phyloP scores from a whole-genome alignment of 768 basidiomycete genomes.

The Auricularia sp. region DNA sequence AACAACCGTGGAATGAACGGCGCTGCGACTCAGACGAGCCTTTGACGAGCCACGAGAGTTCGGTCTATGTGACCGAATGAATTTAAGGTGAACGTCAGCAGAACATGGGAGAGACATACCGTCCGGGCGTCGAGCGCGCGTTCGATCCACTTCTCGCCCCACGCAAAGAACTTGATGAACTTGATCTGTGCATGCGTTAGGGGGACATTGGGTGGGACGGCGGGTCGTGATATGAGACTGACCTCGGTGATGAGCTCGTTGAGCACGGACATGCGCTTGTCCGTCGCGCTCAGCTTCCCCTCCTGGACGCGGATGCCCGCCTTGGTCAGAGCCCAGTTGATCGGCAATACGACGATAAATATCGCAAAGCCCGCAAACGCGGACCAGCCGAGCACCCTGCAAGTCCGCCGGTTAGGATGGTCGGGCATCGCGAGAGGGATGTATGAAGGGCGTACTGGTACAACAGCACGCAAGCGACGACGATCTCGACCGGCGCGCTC shows the following conservation, averaged over 20 bases:
- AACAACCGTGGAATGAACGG: not conserved
- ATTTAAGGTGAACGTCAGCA: too few species aligned
- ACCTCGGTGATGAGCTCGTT: constrained; percentile 30
- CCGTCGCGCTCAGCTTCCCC: constrained; percentile 23
- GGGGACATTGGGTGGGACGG: too few species aligned
- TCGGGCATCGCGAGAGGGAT: not conserved
- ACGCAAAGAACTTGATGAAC: constrained; percentile 79
- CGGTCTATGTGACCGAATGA: not conserved
- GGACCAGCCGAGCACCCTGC: constrained; percentile 32
- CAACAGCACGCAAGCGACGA: constrained; percentile 24
- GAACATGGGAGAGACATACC: constrained; percentile 62
- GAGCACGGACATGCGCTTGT: constrained; percentile 34
- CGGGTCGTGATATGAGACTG: not conserved
- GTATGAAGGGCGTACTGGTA: constrained; percentile 20
- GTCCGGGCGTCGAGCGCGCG: constrained; percentile 53
- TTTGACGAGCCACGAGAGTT: constrained; percentile 4
- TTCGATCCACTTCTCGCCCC: constrained; percentile 68
- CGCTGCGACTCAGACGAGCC: not conserved
- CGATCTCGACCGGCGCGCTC: constrained; percentile 22
- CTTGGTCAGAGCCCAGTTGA: not conserved
- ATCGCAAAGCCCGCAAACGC: constrained; percentile 21
- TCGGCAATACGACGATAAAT: too few species aligned
- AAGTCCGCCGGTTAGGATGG: constrained; percentile 3
- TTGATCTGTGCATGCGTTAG: constrained; percentile 33
- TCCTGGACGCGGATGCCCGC: constrained; percentile 28